Evolutionary conservation across 2,329 filamentous ascomycete species (phyloP).

Genomic region (Plenodomus biglobosus): DNA sequence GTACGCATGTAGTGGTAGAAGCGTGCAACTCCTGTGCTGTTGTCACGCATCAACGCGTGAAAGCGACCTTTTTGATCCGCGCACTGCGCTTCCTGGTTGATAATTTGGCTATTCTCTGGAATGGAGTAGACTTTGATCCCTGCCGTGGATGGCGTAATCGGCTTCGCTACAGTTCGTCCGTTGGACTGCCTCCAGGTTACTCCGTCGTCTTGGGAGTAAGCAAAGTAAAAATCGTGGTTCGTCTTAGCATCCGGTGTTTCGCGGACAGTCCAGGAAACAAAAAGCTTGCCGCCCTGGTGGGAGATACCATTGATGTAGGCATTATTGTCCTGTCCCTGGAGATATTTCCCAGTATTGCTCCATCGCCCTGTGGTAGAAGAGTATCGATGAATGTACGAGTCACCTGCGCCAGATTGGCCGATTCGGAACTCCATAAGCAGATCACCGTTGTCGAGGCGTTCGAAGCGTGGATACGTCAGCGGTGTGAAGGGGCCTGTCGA

Average conservation of each 20-base stretch:
- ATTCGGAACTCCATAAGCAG: conserved; percentile 56
- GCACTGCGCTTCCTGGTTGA: conserved; percentile 56
- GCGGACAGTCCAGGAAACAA: conserved; percentile 55
- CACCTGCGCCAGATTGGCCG: conserved; percentile 54
- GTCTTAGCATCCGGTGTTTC: conserved; percentile 52
- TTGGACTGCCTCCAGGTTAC: conserved; percentile 48
- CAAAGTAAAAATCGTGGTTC: conserved; percentile 56
- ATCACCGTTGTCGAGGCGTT: conserved; percentile 41
- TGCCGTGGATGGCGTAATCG: conserved; percentile 45
- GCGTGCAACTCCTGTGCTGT: conserved; percentile 24
- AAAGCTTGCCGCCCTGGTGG: conserved; percentile 40
- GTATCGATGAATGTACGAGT: conserved; percentile 54
- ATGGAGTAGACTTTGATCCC: conserved; percentile 52
- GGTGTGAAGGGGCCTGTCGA: conserved; percentile 39
- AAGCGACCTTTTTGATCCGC: conserved; percentile 51
- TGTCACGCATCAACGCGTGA: conserved; percentile 54
- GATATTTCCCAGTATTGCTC: conserved; percentile 46
- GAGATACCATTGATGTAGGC: conserved; percentile 57
- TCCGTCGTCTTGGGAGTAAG: conserved; percentile 51
- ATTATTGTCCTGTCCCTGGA: conserved; percentile 52
- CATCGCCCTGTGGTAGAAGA: conserved; percentile 41
- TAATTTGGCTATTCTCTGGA: conserved; percentile 51
- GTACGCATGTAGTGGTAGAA: conserved; percentile 42
- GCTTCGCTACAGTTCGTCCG: conserved; percentile 44
- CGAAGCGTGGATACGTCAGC: conserved; percentile 56